These are phyloP conservation scores for Rhynchosporium agropyri DNA, from an alignment of 2,329 filamentous ascomycete genomes.

Conservation along the genomic window DNA sequence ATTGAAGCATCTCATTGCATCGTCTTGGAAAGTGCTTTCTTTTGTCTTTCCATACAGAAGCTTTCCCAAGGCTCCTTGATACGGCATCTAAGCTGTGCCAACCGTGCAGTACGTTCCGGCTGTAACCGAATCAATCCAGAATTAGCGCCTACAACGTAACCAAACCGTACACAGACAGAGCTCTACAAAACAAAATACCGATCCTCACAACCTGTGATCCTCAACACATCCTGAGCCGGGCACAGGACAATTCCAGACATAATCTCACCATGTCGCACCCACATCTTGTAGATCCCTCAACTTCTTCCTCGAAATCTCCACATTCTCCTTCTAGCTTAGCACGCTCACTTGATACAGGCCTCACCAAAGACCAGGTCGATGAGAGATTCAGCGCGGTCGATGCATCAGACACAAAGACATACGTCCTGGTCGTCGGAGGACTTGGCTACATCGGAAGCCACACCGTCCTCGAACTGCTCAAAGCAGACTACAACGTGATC, in stretches of 20 bases:
- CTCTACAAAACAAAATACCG: not conserved
- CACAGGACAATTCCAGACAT: not conserved
- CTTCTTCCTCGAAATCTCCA: not conserved
- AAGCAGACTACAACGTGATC: slow-evolving; percentile 51
- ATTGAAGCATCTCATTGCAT: not conserved
- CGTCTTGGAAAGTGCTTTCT: not conserved
- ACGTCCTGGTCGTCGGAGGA: slow-evolving; percentile 48
- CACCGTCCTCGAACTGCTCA: slow-evolving; percentile 51
- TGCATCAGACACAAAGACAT: not conserved
- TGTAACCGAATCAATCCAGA: not conserved
- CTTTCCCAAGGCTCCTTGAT: slow-evolving; percentile 8
- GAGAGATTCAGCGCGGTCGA: not conserved
- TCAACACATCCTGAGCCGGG: slow-evolving; percentile 1
- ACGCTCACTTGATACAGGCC: not conserved
- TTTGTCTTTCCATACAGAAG: not conserved
- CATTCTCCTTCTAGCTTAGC: not conserved
- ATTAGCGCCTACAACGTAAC: not conserved
- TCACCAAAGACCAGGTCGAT: slow-evolving; percentile 6
- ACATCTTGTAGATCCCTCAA: slow-evolving; percentile 2
- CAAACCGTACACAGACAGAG: not conserved
- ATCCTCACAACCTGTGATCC: not conserved
- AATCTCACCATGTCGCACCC: slow-evolving; percentile 7
- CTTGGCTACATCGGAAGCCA: slow-evolving; percentile 53
- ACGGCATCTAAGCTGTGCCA: slow-evolving; percentile 6
- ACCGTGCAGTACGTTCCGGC: not conserved